phyloP scores from a whole-genome alignment of 768 basidiomycete species.

The Mycena floridula region DNA sequence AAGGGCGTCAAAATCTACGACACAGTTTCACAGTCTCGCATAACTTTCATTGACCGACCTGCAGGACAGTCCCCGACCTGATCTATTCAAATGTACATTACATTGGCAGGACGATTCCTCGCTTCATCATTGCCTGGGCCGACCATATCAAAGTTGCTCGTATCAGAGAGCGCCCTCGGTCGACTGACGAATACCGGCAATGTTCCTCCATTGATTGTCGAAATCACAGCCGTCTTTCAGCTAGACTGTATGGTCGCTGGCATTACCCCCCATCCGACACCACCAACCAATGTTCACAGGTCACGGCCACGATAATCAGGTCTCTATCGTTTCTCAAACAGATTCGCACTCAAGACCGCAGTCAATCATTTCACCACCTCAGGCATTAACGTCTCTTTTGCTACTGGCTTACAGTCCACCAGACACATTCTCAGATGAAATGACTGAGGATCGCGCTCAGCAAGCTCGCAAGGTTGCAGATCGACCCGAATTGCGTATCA shows the following conservation, averaged over 20 bases:
- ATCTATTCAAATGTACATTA: conserved; percentile 89
- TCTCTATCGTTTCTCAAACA: conserved; percentile 5
- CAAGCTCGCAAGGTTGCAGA: conserved; percentile 9
- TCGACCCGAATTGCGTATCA: conserved; percentile 93
- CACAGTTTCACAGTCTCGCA: conserved; percentile 63
- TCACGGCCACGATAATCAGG: conserved; percentile 3
- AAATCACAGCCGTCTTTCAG: conserved; percentile 88
- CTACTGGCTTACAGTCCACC: conserved; percentile 84
- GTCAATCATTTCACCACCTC: too few species aligned
- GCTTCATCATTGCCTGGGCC: conserved; percentile 90
- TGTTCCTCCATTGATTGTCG: conserved; percentile 56
- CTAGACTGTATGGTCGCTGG: conserved; percentile 95
- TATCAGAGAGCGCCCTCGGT: conserved; percentile 55
- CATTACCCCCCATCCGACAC: conserved; percentile 69
- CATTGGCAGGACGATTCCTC: conserved; percentile 91
- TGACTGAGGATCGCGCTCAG: conserved; percentile 54
- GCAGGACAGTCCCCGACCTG: conserved; percentile 81
- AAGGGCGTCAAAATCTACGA: conserved; percentile 96
- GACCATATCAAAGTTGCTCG: conserved; percentile 88
- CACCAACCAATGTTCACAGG: conserved; percentile 15
- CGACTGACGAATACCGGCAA: conserved; percentile 28
- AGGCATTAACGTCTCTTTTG: too few species aligned
- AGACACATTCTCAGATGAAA: conserved; percentile 63
- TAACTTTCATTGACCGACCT: conserved; percentile 83
- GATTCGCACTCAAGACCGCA: background rate